Percentiles rank a stretch among this genome's conserved stretches.
Conservation (phyloP, 345 rosid genomes). For the Angophora floribunda region DNA sequence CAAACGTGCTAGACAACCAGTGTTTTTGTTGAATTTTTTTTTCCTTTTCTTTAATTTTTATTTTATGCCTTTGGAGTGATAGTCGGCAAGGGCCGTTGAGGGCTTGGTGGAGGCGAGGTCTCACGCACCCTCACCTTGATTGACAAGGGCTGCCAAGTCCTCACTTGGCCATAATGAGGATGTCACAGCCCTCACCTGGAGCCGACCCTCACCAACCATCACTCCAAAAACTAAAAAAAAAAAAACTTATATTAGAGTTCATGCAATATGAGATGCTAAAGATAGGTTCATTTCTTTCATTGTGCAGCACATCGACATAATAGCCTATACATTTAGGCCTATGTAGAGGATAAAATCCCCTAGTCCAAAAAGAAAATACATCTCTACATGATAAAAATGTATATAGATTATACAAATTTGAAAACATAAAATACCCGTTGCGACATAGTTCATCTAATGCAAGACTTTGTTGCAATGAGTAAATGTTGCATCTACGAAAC, state of each 20-base stretch:
- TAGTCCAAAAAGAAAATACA: not conserved
- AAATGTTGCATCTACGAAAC: not conserved
- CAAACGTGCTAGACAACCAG: fast-evolving
- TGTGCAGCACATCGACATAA: not conserved
- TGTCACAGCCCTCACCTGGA: fast-evolving
- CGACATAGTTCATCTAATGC: not conserved
- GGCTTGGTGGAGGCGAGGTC: not conserved
- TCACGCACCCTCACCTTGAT: not conserved
- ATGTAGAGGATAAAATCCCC: not conserved
- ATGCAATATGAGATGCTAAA: not conserved
- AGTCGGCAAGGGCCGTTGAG: fast-evolving
- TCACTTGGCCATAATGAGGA: not conserved
- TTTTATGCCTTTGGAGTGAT: not conserved
- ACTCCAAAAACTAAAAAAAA: not conserved
- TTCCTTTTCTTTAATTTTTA: not conserved
- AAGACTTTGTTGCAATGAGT: not conserved
- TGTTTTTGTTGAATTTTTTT: too few species aligned
- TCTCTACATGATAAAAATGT: not conserved
- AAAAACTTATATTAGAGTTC: not conserved
- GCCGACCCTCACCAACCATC: not conserved
- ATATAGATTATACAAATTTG: not conserved
- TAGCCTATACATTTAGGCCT: not conserved
- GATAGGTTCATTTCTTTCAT: not conserved
- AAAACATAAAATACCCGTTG: not conserved
- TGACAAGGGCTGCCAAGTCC: fast-evolving